Evolutionary conservation across 148 eudicot species (phyloP), one percentile per base, ranked within the genome.

Genomic region (Rhododendron griersonianum): DNA sequence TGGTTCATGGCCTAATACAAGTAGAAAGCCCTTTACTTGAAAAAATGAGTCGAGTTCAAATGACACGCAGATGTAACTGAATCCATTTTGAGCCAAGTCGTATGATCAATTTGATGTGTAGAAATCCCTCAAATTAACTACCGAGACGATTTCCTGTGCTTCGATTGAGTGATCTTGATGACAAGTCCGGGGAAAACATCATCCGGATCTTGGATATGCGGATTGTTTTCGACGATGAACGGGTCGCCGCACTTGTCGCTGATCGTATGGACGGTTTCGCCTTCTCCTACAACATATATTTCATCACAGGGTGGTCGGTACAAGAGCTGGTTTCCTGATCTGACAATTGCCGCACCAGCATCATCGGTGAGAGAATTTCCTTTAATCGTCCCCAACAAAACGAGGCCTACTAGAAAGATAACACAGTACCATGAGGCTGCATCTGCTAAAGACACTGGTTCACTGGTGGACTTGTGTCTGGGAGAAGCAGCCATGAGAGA

Each of bases 241-340:
- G 93, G 93, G 57, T 92, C 94, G 18, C 87, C 90, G 63, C 94
- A 92, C 91, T 91, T 92, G 11, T 90, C 94, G 84, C 94, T 88
- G 28, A 92, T 92, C 4, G 92, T 92, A 44, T 92, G 88, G 48
- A 92, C 91, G 28, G 93, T 92, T 67, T 92, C 94, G 1, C 94
- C 94, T 89, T 89, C 94, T 30, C 92, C 87, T 7, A 92, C 94
- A 1, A 92, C 93, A 78, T 92, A 92, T 25, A 90, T 92, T 79
- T 92, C 94, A 5, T 92, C 94, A 80, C 94, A 92, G 13, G 89
- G 90, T 1, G 37, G 81, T 11, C 76, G 81, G 55, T 81, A 23
- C 65, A 51, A 8, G 35, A 33, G 80, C 48, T 33, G 81, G 86
- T 48, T 35, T 23, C 86, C 30, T 69, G 75, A 1, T 8, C 79